These are phyloP conservation scores for Annulohypoxylon moriforme DNA, from an alignment of 495 filamentous ascomycete species.

Conservation along the genomic window DNA sequence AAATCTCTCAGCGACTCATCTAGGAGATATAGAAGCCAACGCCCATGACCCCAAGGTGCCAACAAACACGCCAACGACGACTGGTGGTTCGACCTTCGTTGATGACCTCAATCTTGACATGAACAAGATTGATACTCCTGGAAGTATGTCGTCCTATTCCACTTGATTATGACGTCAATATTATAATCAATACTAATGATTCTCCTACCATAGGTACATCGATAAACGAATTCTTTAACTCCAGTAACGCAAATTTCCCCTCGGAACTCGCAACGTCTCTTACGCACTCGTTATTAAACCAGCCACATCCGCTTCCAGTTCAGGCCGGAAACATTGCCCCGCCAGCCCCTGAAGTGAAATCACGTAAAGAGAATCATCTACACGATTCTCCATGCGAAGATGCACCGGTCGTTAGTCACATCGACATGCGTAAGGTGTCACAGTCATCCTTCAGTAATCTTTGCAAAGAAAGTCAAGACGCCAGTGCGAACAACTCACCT, in stretches of 20 bases:
- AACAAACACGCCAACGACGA: conserved; percentile 53
- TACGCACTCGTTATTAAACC: conserved; percentile 58
- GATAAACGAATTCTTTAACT: conserved; percentile 46
- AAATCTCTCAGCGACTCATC: conserved; percentile 47
- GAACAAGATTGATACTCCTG: conserved; percentile 36
- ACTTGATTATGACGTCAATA: background rate
- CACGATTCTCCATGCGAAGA: conserved; percentile 33
- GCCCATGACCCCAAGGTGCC: conserved; percentile 51
- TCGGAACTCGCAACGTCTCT: conserved; percentile 54
- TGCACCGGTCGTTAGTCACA: conserved; percentile 27
- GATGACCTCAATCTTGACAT: conserved; percentile 43
- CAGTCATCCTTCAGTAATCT: conserved; percentile 47
- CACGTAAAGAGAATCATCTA: conserved; percentile 54
- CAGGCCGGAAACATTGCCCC: conserved; percentile 42
- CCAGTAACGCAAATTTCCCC: conserved; percentile 44
- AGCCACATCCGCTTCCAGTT: conserved; percentile 53
- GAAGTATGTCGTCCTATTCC: conserved; percentile 36
- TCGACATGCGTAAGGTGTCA: conserved; percentile 51
- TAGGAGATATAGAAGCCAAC: conserved; percentile 48
- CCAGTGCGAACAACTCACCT: conserved; percentile 40
- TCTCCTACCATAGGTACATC: conserved; percentile 29
- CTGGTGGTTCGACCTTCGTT: conserved; percentile 37
- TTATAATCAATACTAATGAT: conserved; percentile 4
- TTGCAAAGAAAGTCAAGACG: conserved; percentile 38
- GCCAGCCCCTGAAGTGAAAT: conserved; percentile 51